These are phyloP conservation scores for Hibiscus trionum DNA, from an alignment of 345 rosid genomes.

Conservation along the genomic window DNA sequence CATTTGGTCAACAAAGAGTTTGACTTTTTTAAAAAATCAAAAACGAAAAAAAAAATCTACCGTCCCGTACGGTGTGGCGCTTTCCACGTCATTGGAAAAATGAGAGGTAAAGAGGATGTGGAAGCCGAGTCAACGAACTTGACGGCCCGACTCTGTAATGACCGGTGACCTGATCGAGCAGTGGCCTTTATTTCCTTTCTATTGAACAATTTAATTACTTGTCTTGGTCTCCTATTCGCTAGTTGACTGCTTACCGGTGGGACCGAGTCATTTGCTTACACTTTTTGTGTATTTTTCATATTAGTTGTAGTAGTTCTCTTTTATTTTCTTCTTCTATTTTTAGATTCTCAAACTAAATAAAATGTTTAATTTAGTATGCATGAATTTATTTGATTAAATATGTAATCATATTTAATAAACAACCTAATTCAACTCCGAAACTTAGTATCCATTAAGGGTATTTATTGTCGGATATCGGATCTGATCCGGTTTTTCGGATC, in stretches of 20 bases:
- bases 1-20: slow-evolving; percentile 41
- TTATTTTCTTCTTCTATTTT: no score
- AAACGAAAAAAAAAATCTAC: slow-evolving; percentile 23
- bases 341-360: no score
- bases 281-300: neutral
- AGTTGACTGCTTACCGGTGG: slow-evolving; percentile 42
- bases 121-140: slow-evolving; percentile 65
- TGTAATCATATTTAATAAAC: no score
- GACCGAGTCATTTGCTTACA: slow-evolving; percentile 51
- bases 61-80: slow-evolving; percentile 68
- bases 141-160: slow-evolving; percentile 61
- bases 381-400: no score
- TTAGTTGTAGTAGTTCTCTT: no score
- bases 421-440: no score
- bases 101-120: neutral
- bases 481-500: no score
- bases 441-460: no score
- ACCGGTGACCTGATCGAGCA: slow-evolving; percentile 40
- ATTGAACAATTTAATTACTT: slow-evolving; percentile 13
- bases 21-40: slow-evolving; percentile 31
- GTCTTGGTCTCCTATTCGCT: slow-evolving; percentile 9
- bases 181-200: slow-evolving; percentile 16
- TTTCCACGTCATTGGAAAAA: slow-evolving; percentile 58
- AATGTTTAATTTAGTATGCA: no score
- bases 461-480: no score